These are phyloP conservation scores for Cutaneotrichosporon sp. DNA, from an alignment of 1,284 basidiomycete genomes.

Conservation along the genomic window DNA sequence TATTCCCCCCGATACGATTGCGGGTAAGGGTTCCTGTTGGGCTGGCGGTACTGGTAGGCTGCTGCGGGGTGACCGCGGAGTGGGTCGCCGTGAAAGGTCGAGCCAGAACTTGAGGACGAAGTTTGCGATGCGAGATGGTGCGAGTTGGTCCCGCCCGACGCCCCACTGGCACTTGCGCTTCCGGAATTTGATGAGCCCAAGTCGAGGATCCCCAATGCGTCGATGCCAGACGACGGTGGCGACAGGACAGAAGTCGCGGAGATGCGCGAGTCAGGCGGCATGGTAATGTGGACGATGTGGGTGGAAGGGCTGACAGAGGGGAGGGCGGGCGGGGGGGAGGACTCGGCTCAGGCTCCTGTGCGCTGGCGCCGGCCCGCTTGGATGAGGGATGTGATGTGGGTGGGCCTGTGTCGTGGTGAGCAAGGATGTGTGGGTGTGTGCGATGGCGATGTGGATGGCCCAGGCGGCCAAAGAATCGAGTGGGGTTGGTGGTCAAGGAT, in stretches of 20 bases:
- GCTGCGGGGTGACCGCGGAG: not conserved
- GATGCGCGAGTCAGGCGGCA: slow-evolving; percentile 15
- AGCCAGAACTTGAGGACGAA: not conserved
- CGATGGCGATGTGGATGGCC: slow-evolving; percentile 2
- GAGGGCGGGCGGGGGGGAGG: not conserved
- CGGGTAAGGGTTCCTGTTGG: slow-evolving; percentile 1
- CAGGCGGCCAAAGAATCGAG: not conserved
- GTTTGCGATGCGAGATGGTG: slow-evolving; percentile 9
- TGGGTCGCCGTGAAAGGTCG: slow-evolving; percentile 4
- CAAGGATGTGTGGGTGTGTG: not conserved
- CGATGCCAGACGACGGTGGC: slow-evolving; percentile 10
- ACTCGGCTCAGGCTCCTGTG: slow-evolving; percentile 6
- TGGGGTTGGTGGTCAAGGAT: not conserved
- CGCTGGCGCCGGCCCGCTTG: slow-evolving; percentile 6
- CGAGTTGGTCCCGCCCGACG: not conserved
- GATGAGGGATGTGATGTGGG: not conserved
- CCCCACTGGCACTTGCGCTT: slow-evolving; percentile 1
- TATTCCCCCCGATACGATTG: not conserved
- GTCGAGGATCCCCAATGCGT: slow-evolving; percentile 19
- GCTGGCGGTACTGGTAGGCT: not conserved
- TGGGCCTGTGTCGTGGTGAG: slow-evolving; percentile 5
- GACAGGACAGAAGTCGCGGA: slow-evolving; percentile 9
- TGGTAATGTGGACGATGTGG: not conserved
- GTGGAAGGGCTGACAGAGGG: not conserved
- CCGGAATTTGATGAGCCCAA: slow-evolving; percentile 4